A percentile compares a stretch with the other conserved stretches of the same genome.
phyloP scores from a whole-genome alignment of 2,329 filamentous ascomycete genomes.

The Chaetothyriales sp. region DNA sequence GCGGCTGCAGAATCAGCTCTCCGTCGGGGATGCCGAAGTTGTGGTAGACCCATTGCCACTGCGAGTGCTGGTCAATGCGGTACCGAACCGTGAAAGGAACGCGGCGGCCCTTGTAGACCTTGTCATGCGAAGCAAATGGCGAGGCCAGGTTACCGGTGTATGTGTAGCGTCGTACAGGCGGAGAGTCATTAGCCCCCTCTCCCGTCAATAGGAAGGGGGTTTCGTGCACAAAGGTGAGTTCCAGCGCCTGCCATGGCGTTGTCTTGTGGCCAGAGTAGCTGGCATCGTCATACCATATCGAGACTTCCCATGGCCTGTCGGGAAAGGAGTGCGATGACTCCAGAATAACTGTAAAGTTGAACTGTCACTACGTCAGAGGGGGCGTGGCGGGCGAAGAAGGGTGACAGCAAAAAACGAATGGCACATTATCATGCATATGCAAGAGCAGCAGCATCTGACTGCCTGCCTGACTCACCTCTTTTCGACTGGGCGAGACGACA shows the following conservation, averaged over 20 bases:
- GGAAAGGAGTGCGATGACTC: constrained; percentile 45
- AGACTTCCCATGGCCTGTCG: constrained; percentile 52
- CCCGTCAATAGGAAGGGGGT: constrained; percentile 17
- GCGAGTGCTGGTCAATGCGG: constrained; percentile 21
- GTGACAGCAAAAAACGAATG: neutral
- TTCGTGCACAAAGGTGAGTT: constrained; percentile 32
- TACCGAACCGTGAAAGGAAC: constrained; percentile 31
- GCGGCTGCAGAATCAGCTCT: constrained; percentile 26
- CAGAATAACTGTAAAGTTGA: constrained; percentile 53
- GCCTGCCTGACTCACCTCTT: constrained; percentile 21
- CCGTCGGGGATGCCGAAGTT: constrained; percentile 26
- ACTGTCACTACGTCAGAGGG: constrained; percentile 20
- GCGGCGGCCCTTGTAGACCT: constrained; percentile 13
- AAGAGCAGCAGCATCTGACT: neutral
- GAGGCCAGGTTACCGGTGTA: constrained; percentile 16
- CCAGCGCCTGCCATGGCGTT: constrained; percentile 39
- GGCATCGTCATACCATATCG: constrained; percentile 56
- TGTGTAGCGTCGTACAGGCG: constrained; percentile 20
- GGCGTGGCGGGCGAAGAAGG: neutral
- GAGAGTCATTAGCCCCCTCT: constrained; percentile 1
- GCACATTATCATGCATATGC: neutral
- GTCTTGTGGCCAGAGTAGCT: constrained; percentile 25
- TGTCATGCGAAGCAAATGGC: constrained; percentile 9
- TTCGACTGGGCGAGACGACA: constrained; percentile 32
- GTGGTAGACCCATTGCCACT: constrained; percentile 33